These are phyloP conservation scores for Bryopsis sp. DNA, from an alignment of 139 green algal genomes.

Conservation along the genomic window DNA sequence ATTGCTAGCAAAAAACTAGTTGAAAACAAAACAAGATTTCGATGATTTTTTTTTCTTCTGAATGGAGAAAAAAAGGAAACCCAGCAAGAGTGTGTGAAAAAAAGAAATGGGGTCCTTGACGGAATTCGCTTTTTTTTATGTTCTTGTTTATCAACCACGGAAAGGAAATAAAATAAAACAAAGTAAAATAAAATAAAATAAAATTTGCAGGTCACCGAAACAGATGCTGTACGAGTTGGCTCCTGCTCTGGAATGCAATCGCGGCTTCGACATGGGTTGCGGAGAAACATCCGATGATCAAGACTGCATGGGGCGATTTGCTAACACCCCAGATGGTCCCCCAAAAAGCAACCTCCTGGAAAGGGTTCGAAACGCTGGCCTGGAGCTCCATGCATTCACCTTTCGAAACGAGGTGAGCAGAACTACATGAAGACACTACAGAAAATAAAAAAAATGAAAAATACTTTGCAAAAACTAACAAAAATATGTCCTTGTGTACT, in stretches of 20 bases:
- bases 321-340: not conserved
- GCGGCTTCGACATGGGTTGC: not conserved
- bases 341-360: not conserved
- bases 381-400: slow-evolving; percentile 14
- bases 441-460: too few species aligned
- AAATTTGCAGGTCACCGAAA: not conserved
- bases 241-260: slow-evolving; percentile 1
- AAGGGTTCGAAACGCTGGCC: not conserved
- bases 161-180: too few species aligned
- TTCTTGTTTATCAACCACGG: too few species aligned
- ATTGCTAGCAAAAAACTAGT: not conserved
- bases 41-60: not conserved
- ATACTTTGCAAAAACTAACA: too few species aligned
- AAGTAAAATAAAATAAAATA: too few species aligned
- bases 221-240: slow-evolving; percentile 1
- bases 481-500: too few species aligned
- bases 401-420: slow-evolving; percentile 17
- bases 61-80: not conserved
- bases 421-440: not conserved
- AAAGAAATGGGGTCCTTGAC: too few species aligned
- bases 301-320: slow-evolving; percentile 3
- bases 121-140: too few species aligned
- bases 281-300: not conserved
- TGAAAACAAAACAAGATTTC: not conserved
- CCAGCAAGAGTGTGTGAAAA: not conserved